phyloP scores from a whole-genome alignment of 2,329 filamentous ascomycete species.

The Ambrosiella cleistominuta region DNA sequence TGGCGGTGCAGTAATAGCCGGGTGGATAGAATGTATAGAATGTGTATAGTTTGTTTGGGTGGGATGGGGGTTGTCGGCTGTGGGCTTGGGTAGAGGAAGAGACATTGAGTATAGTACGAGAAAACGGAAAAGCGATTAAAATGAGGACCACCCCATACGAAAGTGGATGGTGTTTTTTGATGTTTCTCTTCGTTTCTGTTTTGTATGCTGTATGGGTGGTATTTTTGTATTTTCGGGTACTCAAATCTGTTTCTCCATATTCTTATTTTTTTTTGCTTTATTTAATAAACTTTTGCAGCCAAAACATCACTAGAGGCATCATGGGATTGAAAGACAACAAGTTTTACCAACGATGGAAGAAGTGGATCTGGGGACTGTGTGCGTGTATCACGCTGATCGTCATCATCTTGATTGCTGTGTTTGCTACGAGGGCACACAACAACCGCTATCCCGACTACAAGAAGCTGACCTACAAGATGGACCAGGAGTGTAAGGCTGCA shows the following conservation, averaged over 20 bases:
- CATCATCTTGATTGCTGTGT: neutral
- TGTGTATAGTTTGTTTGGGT: too few relatives aligned
- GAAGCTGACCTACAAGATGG: neutral
- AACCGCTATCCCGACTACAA: conserved; percentile 2
- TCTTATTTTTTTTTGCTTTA: neutral
- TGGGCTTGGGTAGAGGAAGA: too few relatives aligned
- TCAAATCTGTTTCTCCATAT: neutral
- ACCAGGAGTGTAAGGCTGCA: neutral
- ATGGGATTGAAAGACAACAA: neutral
- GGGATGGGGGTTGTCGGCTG: too few relatives aligned
- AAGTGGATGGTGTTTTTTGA: too few relatives aligned
- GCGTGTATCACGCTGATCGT: neutral
- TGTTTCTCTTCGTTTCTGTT: too few relatives aligned
- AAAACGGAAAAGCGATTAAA: too few relatives aligned
- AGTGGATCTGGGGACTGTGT: neutral
- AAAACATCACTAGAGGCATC: neutral
- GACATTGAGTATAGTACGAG: too few relatives aligned
- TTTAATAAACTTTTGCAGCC: neutral
- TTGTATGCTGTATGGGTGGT: too few relatives aligned
- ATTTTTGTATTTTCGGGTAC: neutral
- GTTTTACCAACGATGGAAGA: conserved; percentile 2
- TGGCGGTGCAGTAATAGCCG: too few relatives aligned
- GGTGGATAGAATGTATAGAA: too few relatives aligned
- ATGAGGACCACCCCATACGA: too few relatives aligned
- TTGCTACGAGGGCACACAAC: neutral